Base-by-base conservation (phyloP, 2,329 filamentous ascomycete species). In the Xylaria sp. region DNA sequence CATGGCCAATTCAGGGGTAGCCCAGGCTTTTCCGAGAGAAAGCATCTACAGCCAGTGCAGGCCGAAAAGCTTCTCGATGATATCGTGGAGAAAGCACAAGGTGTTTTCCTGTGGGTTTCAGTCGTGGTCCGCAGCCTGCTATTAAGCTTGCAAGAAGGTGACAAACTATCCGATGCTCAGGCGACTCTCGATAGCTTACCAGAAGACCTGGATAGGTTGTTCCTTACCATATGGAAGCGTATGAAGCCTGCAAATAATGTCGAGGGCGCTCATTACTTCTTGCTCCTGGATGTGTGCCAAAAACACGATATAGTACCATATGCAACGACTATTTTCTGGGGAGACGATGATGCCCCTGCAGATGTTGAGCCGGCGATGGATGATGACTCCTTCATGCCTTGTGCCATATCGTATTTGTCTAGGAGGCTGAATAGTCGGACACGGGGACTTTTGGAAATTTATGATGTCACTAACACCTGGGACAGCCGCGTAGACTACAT, bases 61-160 rank as follows among this genome's bases (percentile, higher is more conserved):
- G 41, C 61, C 28, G 25, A 56, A 18, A 64, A 56, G 28, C 61
- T 56, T 28, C 49, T 64, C 1, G 28, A 20, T 15, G 52, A 64
- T 33, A 56, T 64, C 20, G 39, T 64, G 18, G 25, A 7, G 46
- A 58, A 23, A 39, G 36, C 2, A 72, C 71, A 52, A 15, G 18
- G 46, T 60, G 66, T 13, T 68, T 72, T 74, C 54, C 64, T 74
- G 9, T 73, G 74, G 74, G 72, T 74, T 4, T 66, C 61, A 1
- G 56, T 74, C 3, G 72, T 73, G 3, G 43, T 64, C 18, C 43
- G 31, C 1, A 2, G 31, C 13, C 58, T 73, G 9, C 36, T 52
- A 1, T 36, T 59, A 23, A 56, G 55, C 20, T 43, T 65, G 7
- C 33, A 46, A n/a, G 55, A 65, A n/a, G 63, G 55, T 2, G 48